Conservation (phyloP, 2,329 filamentous ascomycete species). For the Ampelomyces quisqualis region DNA sequence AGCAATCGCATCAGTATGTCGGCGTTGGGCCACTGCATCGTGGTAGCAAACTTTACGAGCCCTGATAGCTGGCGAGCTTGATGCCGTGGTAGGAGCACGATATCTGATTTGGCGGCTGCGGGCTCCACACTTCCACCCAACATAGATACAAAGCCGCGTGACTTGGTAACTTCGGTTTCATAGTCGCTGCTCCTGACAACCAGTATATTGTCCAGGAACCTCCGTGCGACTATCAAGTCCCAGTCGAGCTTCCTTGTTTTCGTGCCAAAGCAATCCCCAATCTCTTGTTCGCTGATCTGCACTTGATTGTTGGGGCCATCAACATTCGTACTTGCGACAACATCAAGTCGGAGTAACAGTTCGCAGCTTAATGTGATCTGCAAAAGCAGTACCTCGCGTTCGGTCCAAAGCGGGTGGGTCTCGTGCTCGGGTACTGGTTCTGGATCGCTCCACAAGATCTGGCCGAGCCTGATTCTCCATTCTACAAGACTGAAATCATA, state of each 20-base stretch:
- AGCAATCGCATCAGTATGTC: slow-evolving; percentile 44
- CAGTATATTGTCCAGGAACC: slow-evolving; percentile 55
- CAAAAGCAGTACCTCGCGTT: slow-evolving; percentile 56
- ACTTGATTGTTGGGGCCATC: slow-evolving; percentile 43
- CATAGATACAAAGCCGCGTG: slow-evolving; percentile 32
- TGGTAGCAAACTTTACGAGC: slow-evolving; percentile 53
- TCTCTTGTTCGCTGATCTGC: slow-evolving; percentile 47
- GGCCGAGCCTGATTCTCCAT: slow-evolving; percentile 71
- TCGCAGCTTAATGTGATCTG: slow-evolving; percentile 58
- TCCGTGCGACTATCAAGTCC: slow-evolving; percentile 56
- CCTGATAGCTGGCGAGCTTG: slow-evolving; percentile 51
- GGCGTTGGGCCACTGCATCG: slow-evolving; percentile 52
- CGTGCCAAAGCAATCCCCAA: slow-evolving; percentile 49
- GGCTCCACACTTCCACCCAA: slow-evolving; percentile 24
- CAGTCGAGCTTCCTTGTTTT: slow-evolving; percentile 57
- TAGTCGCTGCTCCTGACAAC: slow-evolving; percentile 36
- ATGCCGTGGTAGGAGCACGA: slow-evolving; percentile 40
- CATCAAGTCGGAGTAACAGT: slow-evolving; percentile 56
- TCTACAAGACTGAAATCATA: slow-evolving; percentile 73
- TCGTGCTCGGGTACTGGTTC: slow-evolving; percentile 25
- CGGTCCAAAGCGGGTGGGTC: slow-evolving; percentile 34
- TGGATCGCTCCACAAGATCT: slow-evolving; percentile 64
- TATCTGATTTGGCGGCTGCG: slow-evolving; percentile 23
- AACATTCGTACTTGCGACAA: slow-evolving; percentile 40
- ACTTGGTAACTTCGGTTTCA: slow-evolving; percentile 18